Conservation (phyloP, 352 stramenopile species). For the Pythium utonaiense region DNA sequence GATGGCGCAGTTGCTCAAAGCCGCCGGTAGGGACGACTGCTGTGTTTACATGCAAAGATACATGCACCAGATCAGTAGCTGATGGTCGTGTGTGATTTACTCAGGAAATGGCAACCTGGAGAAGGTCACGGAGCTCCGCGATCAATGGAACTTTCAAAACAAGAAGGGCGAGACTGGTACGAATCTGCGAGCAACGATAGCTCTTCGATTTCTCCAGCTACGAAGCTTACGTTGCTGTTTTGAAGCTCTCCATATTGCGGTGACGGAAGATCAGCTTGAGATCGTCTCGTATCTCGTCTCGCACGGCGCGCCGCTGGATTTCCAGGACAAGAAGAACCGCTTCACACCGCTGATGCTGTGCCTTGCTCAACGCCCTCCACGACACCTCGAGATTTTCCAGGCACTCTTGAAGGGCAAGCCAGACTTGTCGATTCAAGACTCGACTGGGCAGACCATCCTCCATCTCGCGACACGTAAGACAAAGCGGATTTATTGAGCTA, state of each 20-base stretch:
- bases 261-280: slow-evolving; percentile 66
- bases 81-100: neutral
- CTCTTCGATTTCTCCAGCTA: too few species aligned
- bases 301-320: slow-evolving; percentile 63
- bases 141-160: slow-evolving; percentile 72
- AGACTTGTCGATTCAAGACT: slow-evolving; percentile 59
- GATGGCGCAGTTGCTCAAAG: slow-evolving; percentile 33
- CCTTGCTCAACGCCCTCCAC: slow-evolving; percentile 60
- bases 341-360: slow-evolving; percentile 78
- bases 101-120: slow-evolving; percentile 69
- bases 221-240: too few species aligned
- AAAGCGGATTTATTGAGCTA: too few species aligned
- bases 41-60: too few species aligned
- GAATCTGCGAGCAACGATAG: neutral
- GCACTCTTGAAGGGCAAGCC: slow-evolving; percentile 67
- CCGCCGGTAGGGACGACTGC: slow-evolving; percentile 15
- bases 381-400: slow-evolving; percentile 64
- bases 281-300: slow-evolving; percentile 67
- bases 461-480: slow-evolving; percentile 65
- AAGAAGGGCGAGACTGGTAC: slow-evolving; percentile 80
- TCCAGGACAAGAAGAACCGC: slow-evolving; percentile 72
- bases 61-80: neutral
- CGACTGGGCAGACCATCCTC: slow-evolving; percentile 54
- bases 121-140: slow-evolving; percentile 62
- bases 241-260: slow-evolving; percentile 66